A percentile compares a stretch with the other conserved stretches of the same genome.
Conservation (phyloP, 2,329 filamentous ascomycete species). For the Alternaria atra region DNA sequence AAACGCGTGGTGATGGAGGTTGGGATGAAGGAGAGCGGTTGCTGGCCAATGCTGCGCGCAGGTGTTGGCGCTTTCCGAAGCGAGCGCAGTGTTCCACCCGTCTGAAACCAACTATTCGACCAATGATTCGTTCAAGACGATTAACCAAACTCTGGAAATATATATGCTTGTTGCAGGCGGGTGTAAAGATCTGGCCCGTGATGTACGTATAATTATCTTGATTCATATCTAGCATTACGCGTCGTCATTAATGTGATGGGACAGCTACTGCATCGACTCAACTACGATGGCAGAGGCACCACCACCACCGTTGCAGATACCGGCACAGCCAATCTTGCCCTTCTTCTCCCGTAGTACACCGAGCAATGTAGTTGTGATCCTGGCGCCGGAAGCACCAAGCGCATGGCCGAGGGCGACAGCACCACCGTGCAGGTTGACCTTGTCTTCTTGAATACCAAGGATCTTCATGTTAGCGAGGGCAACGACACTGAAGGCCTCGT, state of each 20-base stretch:
- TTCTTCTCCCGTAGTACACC: conserved; percentile 90
- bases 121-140: conserved; percentile 9
- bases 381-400: conserved; percentile 90
- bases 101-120: conserved; percentile 20
- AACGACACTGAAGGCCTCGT: conserved; percentile 98
- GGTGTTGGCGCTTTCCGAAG: conserved; percentile 21
- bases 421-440: conserved; percentile 95
- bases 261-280: conserved; percentile 63
- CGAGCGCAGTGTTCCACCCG: conserved; percentile 11
- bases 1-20: conserved; percentile 28
- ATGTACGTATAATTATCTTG: conserved; percentile 1
- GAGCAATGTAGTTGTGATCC: conserved; percentile 89
- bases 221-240: conserved; percentile 14
- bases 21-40: conserved; percentile 18
- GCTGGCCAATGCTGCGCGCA: conserved; percentile 17
- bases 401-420: conserved; percentile 96
- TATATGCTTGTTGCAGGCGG: not conserved
- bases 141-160: not conserved
- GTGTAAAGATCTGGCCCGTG: not conserved
- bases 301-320: conserved; percentile 97
- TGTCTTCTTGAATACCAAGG: conserved; percentile 78
- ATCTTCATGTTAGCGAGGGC: conserved; percentile 96
- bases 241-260: conserved; percentile 7
- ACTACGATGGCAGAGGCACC: conserved; percentile 94
- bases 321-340: conserved; percentile 90